Conservation (phyloP, 2,329 filamentous ascomycete species). For the Colletotrichum higginsianum region DNA sequence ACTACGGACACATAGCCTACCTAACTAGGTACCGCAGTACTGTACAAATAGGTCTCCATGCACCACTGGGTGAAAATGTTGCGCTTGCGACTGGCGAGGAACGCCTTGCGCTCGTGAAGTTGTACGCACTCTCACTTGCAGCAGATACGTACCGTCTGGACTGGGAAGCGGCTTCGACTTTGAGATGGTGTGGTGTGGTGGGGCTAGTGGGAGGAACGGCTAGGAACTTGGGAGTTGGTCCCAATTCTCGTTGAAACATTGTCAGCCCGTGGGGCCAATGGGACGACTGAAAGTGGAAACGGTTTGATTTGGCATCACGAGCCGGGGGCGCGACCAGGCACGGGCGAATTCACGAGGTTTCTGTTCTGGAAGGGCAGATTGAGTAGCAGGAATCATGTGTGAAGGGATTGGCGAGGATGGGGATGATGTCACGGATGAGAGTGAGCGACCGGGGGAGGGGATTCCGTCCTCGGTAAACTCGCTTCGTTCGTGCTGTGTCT, state of each 20-base stretch:
- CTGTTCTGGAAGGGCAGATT: constrained; percentile 39
- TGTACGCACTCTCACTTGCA: constrained; percentile 19
- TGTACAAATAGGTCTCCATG: not conserved
- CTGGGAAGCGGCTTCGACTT: constrained; percentile 34
- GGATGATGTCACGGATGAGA: constrained; percentile 37
- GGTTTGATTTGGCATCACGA: constrained; percentile 37
- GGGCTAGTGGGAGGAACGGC: constrained; percentile 27
- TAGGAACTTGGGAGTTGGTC: constrained; percentile 27
- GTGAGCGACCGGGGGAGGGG: not conserved
- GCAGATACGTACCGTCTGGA: constrained; percentile 19
- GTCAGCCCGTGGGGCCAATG: constrained; percentile 33
- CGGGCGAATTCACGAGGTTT: constrained; percentile 38
- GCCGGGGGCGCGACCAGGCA: constrained; percentile 33
- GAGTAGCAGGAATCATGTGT: constrained; percentile 25
- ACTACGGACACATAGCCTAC: not conserved
- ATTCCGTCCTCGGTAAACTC: constrained; percentile 7
- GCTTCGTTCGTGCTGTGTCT: not conserved
- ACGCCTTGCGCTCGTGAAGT: not conserved
- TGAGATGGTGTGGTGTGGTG: constrained; percentile 1
- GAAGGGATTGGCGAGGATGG: constrained; percentile 26
- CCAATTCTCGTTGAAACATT: constrained; percentile 42
- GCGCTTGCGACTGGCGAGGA: not conserved
- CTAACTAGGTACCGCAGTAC: not conserved
- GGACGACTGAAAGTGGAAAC: constrained; percentile 31
- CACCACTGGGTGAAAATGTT: not conserved